phyloP scores from a whole-genome alignment of 108 stramenopile genomes.

The Skeletonema menzelii region DNA sequence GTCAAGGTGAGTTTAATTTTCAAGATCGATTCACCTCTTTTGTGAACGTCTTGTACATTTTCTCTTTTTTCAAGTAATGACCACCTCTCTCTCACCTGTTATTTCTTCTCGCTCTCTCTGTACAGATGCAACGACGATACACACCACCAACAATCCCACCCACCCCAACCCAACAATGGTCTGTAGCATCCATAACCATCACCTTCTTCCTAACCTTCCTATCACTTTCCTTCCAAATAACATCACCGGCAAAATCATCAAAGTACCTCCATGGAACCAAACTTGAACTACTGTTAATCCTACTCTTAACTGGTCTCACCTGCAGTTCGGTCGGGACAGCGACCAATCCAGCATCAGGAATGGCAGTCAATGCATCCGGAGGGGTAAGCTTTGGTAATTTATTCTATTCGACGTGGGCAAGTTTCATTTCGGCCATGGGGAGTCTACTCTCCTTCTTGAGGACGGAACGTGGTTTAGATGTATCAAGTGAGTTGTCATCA shows the following conservation, averaged over 20 bases:
- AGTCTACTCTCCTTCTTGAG: constrained; percentile 62
- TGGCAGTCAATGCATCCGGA: constrained; percentile 57
- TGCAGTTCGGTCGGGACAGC: constrained; percentile 9
- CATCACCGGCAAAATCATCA: background rate
- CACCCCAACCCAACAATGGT: constrained; percentile 15
- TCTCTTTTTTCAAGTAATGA: background rate
- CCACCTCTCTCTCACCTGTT: background rate
- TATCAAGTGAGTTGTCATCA: constrained; percentile 58
- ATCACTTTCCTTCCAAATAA: constrained; percentile 7
- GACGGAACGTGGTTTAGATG: constrained; percentile 69
- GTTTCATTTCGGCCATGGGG: constrained; percentile 30
- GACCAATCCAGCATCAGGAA: constrained; percentile 48
- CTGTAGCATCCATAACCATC: constrained; percentile 24
- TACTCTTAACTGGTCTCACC: constrained; percentile 16
- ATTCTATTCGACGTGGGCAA: constrained; percentile 66
- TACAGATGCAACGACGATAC: constrained; percentile 14
- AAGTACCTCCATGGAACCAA: constrained; percentile 22
- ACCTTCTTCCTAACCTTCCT: constrained; percentile 37
- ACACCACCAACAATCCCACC: constrained; percentile 13
- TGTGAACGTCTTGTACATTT: background rate
- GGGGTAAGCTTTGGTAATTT: constrained; percentile 75
- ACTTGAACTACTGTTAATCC: constrained; percentile 14
- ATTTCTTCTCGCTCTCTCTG: background rate
- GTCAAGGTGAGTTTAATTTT: constrained; percentile 17
- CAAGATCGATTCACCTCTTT: background rate